These are phyloP conservation scores for Lentinula lateritia DNA, from an alignment of 768 basidiomycete genomes.

Conservation along the genomic window DNA sequence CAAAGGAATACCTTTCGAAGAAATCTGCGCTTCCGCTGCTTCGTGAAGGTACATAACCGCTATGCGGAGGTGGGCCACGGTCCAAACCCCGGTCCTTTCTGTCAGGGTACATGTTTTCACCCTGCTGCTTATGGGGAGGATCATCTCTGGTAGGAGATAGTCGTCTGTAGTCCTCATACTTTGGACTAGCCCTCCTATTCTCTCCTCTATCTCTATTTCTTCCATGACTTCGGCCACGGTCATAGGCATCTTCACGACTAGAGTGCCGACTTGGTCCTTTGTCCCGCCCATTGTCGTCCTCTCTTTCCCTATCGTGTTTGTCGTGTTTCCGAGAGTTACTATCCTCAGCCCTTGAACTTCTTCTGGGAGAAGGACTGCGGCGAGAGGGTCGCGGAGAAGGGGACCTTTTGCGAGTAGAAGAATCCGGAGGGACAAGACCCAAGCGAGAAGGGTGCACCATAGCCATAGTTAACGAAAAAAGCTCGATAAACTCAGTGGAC, in stretches of 20 bases:
- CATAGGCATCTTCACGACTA: conserved; percentile 9
- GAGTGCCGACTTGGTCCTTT: conserved; percentile 16
- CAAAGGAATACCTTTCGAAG: conserved; percentile 58
- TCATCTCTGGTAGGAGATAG: conserved; percentile 30
- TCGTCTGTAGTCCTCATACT: conserved; percentile 54
- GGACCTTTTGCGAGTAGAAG: conserved; percentile 28
- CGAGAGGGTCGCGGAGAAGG: conserved; percentile 34
- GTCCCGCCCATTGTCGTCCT: conserved; percentile 21
- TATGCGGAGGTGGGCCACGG: conserved; percentile 21
- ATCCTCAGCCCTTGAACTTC: conserved; percentile 17
- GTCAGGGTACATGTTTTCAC: conserved; percentile 53
- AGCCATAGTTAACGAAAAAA: conserved; percentile 41
- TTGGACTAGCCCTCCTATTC: conserved; percentile 45
- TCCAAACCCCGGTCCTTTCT: conserved; percentile 19
- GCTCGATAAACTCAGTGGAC: too few species aligned
- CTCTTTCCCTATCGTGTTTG: conserved; percentile 12
- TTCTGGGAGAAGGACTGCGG: conserved; percentile 26
- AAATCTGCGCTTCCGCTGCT: conserved; percentile 45
- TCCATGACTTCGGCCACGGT: conserved; percentile 19
- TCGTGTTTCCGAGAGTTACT: not conserved
- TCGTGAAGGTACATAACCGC: conserved; percentile 27
- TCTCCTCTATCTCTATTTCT: conserved; percentile 16
- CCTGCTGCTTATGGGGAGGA: conserved; percentile 38
- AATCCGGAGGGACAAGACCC: conserved; percentile 52
- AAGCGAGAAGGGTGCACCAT: conserved; percentile 71